Evolutionary conservation across 202 grass and related monocot species (phyloP).

Genomic region (Zoysia matrella): DNA sequence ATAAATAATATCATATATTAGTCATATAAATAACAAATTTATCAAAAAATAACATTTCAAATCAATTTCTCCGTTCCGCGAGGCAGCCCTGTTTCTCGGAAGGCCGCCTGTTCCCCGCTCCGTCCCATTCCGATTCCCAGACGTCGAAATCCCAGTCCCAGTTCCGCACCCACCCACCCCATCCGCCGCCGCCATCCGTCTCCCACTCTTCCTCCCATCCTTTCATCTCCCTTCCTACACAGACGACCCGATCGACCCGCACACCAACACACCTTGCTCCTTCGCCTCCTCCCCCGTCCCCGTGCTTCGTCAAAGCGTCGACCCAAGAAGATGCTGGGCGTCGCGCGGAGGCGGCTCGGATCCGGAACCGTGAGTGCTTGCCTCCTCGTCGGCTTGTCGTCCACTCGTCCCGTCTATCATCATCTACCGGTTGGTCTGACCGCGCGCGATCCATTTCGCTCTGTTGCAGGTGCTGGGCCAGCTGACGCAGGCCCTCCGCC

Average conservation of each 20-base stretch:
- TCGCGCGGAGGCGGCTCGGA: conserved; percentile 71
- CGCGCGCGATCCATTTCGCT: not conserved
- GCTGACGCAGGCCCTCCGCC: conserved; percentile 50
- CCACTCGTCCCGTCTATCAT: not conserved
- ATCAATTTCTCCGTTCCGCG: too few species aligned
- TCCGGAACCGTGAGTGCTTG: conserved; percentile 48
- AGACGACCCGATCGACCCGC: not conserved
- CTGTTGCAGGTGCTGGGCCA: conserved; percentile 46
- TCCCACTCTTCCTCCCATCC: too few species aligned
- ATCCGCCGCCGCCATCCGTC: not conserved
- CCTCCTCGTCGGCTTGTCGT: not conserved
- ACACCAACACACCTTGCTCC: not conserved
- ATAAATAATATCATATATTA: too few species aligned
- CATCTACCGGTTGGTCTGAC: not conserved
- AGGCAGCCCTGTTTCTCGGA: too few species aligned
- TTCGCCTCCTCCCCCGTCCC: not conserved
- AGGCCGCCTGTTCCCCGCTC: too few species aligned
- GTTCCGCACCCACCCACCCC: not conserved
- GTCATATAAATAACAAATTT: too few species aligned
- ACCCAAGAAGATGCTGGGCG: conserved; percentile 66
- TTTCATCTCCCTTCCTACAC: not conserved
- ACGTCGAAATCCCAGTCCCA: too few species aligned
- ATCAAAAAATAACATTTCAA: too few species aligned
- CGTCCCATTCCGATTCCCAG: too few species aligned
- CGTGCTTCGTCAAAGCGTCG: not conserved